Base-by-base conservation (phyloP, 495 filamentous ascomycete genomes). In the Pyronema domesticum region DNA sequence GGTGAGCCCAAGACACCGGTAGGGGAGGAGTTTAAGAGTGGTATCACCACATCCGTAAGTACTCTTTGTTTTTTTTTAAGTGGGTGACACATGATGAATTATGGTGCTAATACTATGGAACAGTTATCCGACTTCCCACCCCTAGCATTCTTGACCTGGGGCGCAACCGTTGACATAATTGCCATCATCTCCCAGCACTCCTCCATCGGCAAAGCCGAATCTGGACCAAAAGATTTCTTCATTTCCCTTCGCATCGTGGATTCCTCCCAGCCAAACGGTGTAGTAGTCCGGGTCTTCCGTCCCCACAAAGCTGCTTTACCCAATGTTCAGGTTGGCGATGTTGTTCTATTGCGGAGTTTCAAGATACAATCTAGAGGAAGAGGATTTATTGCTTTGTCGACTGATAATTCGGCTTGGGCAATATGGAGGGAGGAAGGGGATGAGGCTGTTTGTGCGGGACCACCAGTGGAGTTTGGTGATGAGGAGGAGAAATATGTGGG, bases 271-370 rank as follows among this genome's bases (percentile, higher is more conserved):
- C 47, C 55, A 5, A 13, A 7, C 3, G 62, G 62, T 8, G 61
- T 65, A 7, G 61, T 57, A 17, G 84, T 85, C 0, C 79, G 83
- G 54, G 71, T 95, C 13, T 85, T 85, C 66, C 77, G 86, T 5
- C 81, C 85, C 0, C 79, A 81, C 62, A 81, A 80, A 59, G 74
- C 76, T 10, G 76, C 79, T 0, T 70, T 96, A 1, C 91, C 91
- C 0, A 62, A 73, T 5, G 71, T 86, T 19, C 69, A 72, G 3
- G 73, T 74, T 13, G 91, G 91, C 7, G 82, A 91, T 58, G 78
- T 80, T 2, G 71, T 95, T 17, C 66, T 98, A 37, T 73, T 98
- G 10, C 75, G 82, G 6, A 73, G 80, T 40, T 87, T 95, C 60
- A 75, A 74, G 52, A 84, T 93, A 11, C 68, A 73, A 47, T 71